phyloP scores from a whole-genome alignment of 192 early-diverging fungal species.

The Podila clonocystis region DNA sequence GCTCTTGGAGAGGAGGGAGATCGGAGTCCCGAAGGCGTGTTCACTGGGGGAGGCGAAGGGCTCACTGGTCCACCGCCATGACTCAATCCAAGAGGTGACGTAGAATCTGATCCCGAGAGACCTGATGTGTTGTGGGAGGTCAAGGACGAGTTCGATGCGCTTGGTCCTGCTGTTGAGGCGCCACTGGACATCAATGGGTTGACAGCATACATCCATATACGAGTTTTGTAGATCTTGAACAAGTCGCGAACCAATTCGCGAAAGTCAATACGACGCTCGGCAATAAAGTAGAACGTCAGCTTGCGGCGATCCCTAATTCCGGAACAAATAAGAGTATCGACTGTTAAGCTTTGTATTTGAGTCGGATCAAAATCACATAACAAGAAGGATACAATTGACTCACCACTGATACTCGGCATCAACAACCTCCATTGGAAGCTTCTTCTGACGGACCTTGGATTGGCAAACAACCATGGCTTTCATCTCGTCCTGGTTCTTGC shows the following conservation, averaged over 20 bases:
- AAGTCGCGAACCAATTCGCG: conserved; percentile 94
- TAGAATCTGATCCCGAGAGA: background rate
- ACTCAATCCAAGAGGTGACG: background rate
- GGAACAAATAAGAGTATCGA: background rate
- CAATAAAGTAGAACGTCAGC: conserved; percentile 96
- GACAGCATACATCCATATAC: conserved; percentile 91
- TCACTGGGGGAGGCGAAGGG: no score
- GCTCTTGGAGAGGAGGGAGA: no score
- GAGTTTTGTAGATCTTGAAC: conserved; percentile 97
- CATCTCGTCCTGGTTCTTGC: conserved; percentile 91
- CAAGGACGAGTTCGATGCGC: conserved; percentile 16
- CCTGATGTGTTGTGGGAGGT: background rate
- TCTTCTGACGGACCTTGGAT: conserved; percentile 87
- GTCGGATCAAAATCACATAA: background rate
- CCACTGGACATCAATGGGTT: conserved; percentile 24
- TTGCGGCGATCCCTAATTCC: conserved; percentile 87
- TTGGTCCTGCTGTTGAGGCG: background rate
- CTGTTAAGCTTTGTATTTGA: no score
- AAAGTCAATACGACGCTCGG: conserved; percentile 95
- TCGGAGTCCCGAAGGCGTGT: no score
- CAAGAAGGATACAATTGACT: conserved; percentile 3
- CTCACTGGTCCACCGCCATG: no score
- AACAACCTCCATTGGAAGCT: conserved; percentile 94
- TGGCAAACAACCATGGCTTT: conserved; percentile 91
- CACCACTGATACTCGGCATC: conserved; percentile 99